These are phyloP conservation scores for Mycena albidolilacea DNA, from an alignment of 768 basidiomycete genomes.

Conservation along the genomic window DNA sequence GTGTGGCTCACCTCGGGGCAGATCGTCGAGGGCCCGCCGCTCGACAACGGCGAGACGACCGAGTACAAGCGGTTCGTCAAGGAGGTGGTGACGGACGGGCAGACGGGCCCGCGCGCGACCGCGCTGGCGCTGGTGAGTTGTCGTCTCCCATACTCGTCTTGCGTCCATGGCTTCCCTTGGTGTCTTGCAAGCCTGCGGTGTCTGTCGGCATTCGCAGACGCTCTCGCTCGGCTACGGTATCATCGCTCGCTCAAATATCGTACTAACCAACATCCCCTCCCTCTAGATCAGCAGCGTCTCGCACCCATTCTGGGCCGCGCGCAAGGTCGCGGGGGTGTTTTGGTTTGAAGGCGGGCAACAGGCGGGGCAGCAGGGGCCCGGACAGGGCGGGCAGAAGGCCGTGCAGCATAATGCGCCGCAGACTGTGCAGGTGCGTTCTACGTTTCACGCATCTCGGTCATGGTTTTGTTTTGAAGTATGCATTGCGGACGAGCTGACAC, in stretches of 20 bases:
- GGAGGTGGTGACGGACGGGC: slow-evolving; percentile 95
- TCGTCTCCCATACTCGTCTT: no score
- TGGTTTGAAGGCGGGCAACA: slow-evolving; percentile 71
- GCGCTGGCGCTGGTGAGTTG: slow-evolving; percentile 29
- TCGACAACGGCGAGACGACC: slow-evolving; percentile 95
- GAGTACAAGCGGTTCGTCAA: slow-evolving; percentile 97
- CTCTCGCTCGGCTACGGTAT: no score
- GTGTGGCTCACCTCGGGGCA: slow-evolving; percentile 95
- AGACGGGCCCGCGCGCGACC: slow-evolving; percentile 93
- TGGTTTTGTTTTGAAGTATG: no score
- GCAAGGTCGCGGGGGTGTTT: slow-evolving; percentile 80
- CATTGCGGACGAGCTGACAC: background rate
- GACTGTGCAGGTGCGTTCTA: slow-evolving; percentile 69
- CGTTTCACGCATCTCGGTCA: no score
- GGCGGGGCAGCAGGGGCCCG: slow-evolving; percentile 1
- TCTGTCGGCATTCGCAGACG: no score
- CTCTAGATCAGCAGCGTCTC: slow-evolving; percentile 82
- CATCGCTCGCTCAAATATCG: no score
- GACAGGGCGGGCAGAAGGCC: slow-evolving; percentile 57
- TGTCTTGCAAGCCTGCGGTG: no score
- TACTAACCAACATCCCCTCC: slow-evolving; percentile 52
- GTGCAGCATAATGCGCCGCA: slow-evolving; percentile 82
- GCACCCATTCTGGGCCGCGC: slow-evolving; percentile 85
- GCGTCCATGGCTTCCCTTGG: no score
- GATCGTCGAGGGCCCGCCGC: slow-evolving; percentile 87